Evolutionary conservation across 2,329 filamentous ascomycete species (phyloP).

Genomic region (Rhexocercosporidium sp.): DNA sequence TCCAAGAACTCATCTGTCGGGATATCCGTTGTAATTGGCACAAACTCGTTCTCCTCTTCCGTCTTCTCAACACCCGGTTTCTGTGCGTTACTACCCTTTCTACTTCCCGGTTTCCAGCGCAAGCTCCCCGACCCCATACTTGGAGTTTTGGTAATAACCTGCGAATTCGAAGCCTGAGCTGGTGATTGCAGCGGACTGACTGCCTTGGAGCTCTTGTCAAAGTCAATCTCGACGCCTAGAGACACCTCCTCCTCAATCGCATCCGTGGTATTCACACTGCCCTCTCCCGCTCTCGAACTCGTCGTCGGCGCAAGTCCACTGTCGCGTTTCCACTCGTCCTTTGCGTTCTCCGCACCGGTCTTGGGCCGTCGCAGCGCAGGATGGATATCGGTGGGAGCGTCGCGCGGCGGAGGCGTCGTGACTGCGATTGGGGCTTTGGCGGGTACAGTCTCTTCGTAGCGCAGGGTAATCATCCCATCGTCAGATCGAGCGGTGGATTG

Average conservation of each 20-base stretch:
- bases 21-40: conserved; percentile 60
- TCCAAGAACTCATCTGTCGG: conserved; percentile 62
- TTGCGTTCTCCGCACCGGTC: conserved; percentile 24
- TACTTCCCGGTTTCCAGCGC: conserved; percentile 28
- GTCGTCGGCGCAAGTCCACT: conserved; percentile 57
- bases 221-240: conserved; percentile 36
- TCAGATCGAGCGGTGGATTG: conserved; percentile 21
- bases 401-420: conserved; percentile 38
- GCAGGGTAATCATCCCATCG: conserved; percentile 54
- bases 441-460: conserved; percentile 65
- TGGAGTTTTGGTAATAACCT: conserved; percentile 23
- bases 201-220: conserved; percentile 23
- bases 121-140: conserved; percentile 22
- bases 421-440: conserved; percentile 61
- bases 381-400: conserved; percentile 38
- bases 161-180: not conserved
- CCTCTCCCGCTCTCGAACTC: conserved; percentile 49
- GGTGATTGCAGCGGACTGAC: conserved; percentile 12
- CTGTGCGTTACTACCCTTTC: conserved; percentile 16
- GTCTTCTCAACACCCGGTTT: conserved; percentile 31
- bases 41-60: conserved; percentile 1
- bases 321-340: conserved; percentile 57
- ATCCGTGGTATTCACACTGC: conserved; percentile 43
- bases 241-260: conserved; percentile 29
- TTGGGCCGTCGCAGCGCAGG: conserved; percentile 36